phyloP scores from a whole-genome alignment of 495 filamentous ascomycete species.

The Penicillium cosmopolitanum region DNA sequence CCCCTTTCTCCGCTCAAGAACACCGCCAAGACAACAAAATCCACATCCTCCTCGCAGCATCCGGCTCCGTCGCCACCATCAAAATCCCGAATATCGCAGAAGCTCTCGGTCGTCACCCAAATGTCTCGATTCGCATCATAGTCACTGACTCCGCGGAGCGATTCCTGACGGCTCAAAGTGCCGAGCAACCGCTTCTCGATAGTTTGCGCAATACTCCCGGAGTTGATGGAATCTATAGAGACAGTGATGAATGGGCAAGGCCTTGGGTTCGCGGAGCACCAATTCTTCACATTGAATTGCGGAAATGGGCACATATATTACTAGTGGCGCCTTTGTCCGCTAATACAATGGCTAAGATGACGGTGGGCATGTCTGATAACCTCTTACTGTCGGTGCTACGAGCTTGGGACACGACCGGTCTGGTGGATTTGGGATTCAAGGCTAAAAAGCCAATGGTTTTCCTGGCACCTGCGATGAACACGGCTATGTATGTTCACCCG shows the following conservation, averaged over 20 bases:
- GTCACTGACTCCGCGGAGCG: conserved; percentile 70
- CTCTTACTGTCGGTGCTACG: conserved; percentile 73
- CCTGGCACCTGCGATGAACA: conserved; percentile 74
- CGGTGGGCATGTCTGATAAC: conserved; percentile 66
- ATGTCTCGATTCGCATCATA: conserved; percentile 77
- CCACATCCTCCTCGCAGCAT: conserved; percentile 80
- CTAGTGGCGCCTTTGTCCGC: conserved; percentile 79
- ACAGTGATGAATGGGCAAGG: conserved; percentile 78
- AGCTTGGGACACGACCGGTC: conserved; percentile 81
- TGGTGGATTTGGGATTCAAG: conserved; percentile 50
- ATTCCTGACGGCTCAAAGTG: conserved; percentile 71
- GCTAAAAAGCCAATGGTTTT: conserved; percentile 34
- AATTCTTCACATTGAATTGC: conserved; percentile 85
- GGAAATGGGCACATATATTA: conserved; percentile 78
- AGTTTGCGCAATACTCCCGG: conserved; percentile 53
- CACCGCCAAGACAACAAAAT: conserved; percentile 61
- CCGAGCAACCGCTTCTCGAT: conserved; percentile 67
- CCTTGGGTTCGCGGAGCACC: conserved; percentile 64
- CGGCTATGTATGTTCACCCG: conserved; percentile 88
- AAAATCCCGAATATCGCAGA: conserved; percentile 77
- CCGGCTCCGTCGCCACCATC: conserved; percentile 84
- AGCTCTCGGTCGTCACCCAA: conserved; percentile 52
- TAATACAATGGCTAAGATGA: conserved; percentile 81
- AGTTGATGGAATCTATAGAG: conserved; percentile 74
- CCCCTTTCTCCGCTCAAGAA: conserved; percentile 32